These are phyloP conservation scores for Grifola frondosa DNA, from an alignment of 1,284 basidiomycete genomes.

Conservation along the genomic window DNA sequence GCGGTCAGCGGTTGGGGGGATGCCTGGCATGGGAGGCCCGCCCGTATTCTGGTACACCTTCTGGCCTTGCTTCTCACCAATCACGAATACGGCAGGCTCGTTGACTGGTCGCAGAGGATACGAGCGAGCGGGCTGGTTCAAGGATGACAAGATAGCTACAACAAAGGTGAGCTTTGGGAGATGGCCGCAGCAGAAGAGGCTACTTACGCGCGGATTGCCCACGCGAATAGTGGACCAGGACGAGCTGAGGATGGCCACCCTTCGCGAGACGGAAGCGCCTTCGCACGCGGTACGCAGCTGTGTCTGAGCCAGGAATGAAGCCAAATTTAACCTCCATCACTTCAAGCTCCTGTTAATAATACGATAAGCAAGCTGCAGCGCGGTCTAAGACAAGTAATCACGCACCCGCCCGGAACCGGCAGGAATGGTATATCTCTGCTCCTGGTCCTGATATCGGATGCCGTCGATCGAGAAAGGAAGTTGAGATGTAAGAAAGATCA, in stretches of 20 bases:
- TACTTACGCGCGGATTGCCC: slow-evolving; percentile 60
- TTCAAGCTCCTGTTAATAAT: slow-evolving; percentile 61
- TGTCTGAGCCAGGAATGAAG: slow-evolving; percentile 68
- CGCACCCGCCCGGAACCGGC: slow-evolving; percentile 50
- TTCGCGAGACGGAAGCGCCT: slow-evolving; percentile 68
- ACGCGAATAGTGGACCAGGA: slow-evolving; percentile 71
- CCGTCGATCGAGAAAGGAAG: slow-evolving; percentile 67
- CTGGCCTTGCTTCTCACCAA: slow-evolving; percentile 67
- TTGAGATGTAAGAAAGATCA: slow-evolving; percentile 59
- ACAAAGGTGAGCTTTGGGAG: slow-evolving; percentile 2
- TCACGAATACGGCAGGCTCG: slow-evolving; percentile 64
- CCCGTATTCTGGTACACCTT: slow-evolving; percentile 45
- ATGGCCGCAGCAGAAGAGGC: neutral
- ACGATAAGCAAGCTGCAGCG: neutral
- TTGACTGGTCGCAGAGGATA: slow-evolving; percentile 67
- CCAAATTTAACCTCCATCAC: slow-evolving; percentile 69
- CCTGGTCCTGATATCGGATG: slow-evolving; percentile 67
- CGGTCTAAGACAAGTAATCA: slow-evolving; percentile 7
- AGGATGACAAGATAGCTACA: slow-evolving; percentile 54
- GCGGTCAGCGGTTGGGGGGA: slow-evolving; percentile 10
- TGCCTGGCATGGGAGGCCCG: slow-evolving; percentile 8
- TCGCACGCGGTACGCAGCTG: slow-evolving; percentile 60
- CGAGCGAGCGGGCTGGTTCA: slow-evolving; percentile 60
- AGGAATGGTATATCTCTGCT: slow-evolving; percentile 55
- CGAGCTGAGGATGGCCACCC: slow-evolving; percentile 66